Conservation (phyloP, 2,329 filamentous ascomycete species). For the Elsinoe ampelina region DNA sequence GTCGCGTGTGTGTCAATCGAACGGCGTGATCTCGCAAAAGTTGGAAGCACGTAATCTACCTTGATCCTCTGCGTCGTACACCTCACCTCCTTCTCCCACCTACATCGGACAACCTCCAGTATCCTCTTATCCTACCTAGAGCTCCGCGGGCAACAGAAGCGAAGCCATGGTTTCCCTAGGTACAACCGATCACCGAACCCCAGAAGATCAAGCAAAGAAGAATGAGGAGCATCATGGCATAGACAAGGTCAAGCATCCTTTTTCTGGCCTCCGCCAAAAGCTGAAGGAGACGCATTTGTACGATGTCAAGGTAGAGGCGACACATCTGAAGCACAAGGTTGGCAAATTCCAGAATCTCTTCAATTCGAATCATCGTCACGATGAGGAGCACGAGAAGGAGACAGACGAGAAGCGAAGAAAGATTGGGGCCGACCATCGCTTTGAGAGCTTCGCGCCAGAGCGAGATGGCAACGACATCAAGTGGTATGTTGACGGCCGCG, state of each 20-base stretch:
- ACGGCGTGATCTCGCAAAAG: background rate
- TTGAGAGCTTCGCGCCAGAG: conserved; percentile 83
- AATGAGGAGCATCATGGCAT: conserved; percentile 7
- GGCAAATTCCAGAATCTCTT: conserved; percentile 60
- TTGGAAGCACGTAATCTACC: background rate
- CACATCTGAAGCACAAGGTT: conserved; percentile 52
- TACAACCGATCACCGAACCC: conserved; percentile 5
- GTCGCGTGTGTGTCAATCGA: conserved; percentile 10
- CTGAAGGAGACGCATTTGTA: conserved; percentile 39
- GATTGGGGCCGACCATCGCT: conserved; percentile 67
- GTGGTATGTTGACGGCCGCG: conserved; percentile 93
- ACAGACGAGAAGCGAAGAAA: conserved; percentile 71
- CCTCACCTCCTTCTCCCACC: background rate
- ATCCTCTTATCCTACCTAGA: background rate
- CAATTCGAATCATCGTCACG: conserved; percentile 83
- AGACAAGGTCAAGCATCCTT: conserved; percentile 20
- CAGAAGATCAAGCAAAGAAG: conserved; percentile 11
- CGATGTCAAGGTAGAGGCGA: conserved; percentile 43
- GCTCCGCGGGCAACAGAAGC: background rate
- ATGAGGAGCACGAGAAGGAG: conserved; percentile 78
- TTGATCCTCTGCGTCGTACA: background rate
- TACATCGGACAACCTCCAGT: background rate
- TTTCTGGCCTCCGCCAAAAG: conserved; percentile 32
- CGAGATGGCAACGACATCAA: conserved; percentile 78
- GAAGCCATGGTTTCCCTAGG: conserved; percentile 2